These are phyloP conservation scores for Dothiorella sarmentorum DNA, from an alignment of 2,329 filamentous ascomycete genomes.

Conservation along the genomic window DNA sequence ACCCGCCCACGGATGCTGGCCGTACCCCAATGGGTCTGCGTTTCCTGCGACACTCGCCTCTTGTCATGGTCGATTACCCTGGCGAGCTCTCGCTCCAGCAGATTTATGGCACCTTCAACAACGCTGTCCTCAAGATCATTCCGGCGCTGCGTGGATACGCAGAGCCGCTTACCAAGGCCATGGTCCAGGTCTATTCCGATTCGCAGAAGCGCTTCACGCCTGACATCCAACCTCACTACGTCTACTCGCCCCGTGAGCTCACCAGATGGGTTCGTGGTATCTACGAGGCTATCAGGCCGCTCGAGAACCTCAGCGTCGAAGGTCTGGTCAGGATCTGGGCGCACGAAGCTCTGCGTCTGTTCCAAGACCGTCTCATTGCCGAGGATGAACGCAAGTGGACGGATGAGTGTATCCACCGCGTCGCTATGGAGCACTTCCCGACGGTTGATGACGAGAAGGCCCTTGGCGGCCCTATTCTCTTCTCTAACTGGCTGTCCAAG, in stretches of 20 bases:
- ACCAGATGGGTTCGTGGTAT: conserved; percentile 97
- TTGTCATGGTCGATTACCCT: conserved; percentile 99
- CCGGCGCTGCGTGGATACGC: conserved; percentile 92
- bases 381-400: conserved; percentile 97
- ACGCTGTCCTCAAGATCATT: conserved; percentile 92
- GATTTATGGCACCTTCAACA: conserved; percentile 98
- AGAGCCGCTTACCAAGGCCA: conserved; percentile 89
- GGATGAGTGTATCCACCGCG: conserved; percentile 77
- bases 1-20: conserved; percentile 94
- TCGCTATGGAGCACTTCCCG: conserved; percentile 89
- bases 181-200: conserved; percentile 95
- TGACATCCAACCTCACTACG: conserved; percentile 96
- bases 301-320: conserved; percentile 84
- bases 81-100: conserved; percentile 91
- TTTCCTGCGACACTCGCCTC: conserved; percentile 93
- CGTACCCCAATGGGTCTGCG: conserved; percentile 90
- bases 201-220: conserved; percentile 94
- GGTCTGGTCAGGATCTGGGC: conserved; percentile 96
- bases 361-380: conserved; percentile 92
- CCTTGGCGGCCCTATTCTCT: conserved; percentile 88
- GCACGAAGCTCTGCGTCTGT: conserved; percentile 90
- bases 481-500: conserved; percentile 99
- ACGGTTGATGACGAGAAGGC: conserved; percentile 90
- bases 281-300: conserved; percentile 91
- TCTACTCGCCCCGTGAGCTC: conserved; percentile 97